Percentiles rank a stretch among this genome's conserved stretches.
phyloP scores from a whole-genome alignment of 345 rosid genomes.

The Cochlearia excelsa region DNA sequence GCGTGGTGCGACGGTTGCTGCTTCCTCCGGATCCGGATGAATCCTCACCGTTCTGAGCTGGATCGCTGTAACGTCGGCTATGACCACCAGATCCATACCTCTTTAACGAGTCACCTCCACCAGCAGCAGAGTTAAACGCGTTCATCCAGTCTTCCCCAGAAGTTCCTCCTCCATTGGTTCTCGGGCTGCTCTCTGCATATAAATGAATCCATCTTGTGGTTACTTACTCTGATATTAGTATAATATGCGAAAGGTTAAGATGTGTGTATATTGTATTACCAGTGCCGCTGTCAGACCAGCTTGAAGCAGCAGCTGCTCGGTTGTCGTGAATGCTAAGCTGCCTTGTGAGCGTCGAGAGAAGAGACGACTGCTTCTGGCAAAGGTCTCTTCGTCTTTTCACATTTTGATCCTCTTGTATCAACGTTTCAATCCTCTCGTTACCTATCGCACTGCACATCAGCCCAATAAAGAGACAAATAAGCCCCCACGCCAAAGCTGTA shows the following conservation, averaged over 20 bases:
- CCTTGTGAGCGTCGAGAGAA: constrained; percentile 74
- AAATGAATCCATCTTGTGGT: background rate
- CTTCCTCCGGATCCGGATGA: constrained; percentile 43
- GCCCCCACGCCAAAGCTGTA: background rate
- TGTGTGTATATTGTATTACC: constrained; percentile 35
- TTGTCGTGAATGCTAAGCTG: constrained; percentile 89
- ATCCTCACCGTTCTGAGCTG: constrained; percentile 68
- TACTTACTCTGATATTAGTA: background rate
- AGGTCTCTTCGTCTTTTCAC: constrained; percentile 73
- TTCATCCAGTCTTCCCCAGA: constrained; percentile 88
- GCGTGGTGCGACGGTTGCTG: constrained; percentile 75
- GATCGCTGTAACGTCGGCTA: constrained; percentile 51
- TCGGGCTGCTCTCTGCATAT: constrained; percentile 78
- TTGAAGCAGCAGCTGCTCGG: constrained; percentile 75
- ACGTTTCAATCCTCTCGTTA: constrained; percentile 67
- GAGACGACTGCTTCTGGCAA: constrained; percentile 78
- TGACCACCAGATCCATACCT: constrained; percentile 59
- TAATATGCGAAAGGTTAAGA: background rate
- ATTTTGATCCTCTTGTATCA: constrained; percentile 89
- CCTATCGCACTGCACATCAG: constrained; percentile 60
- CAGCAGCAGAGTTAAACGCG: constrained; percentile 80
- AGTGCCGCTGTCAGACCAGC: constrained; percentile 64
- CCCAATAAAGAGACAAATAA: constrained; percentile 8
- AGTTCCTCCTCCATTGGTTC: constrained; percentile 50
- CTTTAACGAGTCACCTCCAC: constrained; percentile 47